Conservation (phyloP, 2,329 filamentous ascomycete genomes). For the Talaromyces atroroseus region DNA sequence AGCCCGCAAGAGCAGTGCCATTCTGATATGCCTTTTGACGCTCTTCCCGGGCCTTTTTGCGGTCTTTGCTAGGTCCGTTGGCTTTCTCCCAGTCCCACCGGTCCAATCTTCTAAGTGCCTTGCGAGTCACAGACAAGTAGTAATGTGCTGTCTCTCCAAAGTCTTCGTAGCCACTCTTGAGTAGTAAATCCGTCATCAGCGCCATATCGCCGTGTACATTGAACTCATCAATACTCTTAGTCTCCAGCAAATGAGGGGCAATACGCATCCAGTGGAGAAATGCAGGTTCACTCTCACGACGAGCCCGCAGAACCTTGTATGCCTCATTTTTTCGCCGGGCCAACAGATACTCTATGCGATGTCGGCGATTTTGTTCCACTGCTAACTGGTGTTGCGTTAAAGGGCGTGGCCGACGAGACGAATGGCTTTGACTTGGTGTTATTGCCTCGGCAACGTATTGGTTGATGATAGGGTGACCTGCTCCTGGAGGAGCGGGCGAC, state of each 20-base stretch:
- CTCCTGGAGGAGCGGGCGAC: constrained; percentile 40
- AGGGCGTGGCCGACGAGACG: constrained; percentile 40
- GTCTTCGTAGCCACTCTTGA: constrained; percentile 36
- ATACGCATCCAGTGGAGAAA: constrained; percentile 38
- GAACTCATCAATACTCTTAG: constrained; percentile 42
- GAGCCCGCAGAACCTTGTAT: constrained; percentile 31
- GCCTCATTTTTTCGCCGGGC: constrained; percentile 37
- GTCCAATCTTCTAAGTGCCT: constrained; percentile 39
- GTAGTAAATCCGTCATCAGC: constrained; percentile 23
- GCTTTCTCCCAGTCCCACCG: constrained; percentile 43
- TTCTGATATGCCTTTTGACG: constrained; percentile 28
- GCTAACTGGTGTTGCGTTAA: constrained; percentile 48
- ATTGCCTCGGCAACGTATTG: constrained; percentile 35
- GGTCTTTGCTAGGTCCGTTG: constrained; percentile 34
- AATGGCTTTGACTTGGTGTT: constrained; percentile 21
- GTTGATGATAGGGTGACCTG: constrained; percentile 37
- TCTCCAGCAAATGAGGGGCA: constrained; percentile 38
- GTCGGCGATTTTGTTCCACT: constrained; percentile 44
- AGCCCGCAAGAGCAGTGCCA: constrained; percentile 17
- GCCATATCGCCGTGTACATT: constrained; percentile 42
- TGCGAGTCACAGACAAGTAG: constrained; percentile 39
- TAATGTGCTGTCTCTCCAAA: constrained; percentile 44
- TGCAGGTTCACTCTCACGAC: constrained; percentile 36
- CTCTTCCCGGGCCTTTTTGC: constrained; percentile 33
- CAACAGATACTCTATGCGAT: constrained; percentile 45